A percentile compares a stretch with the other conserved stretches of the same genome.
phyloP scores from a whole-genome alignment of 163 green algal genomes.

The Chlorella variabilis region DNA sequence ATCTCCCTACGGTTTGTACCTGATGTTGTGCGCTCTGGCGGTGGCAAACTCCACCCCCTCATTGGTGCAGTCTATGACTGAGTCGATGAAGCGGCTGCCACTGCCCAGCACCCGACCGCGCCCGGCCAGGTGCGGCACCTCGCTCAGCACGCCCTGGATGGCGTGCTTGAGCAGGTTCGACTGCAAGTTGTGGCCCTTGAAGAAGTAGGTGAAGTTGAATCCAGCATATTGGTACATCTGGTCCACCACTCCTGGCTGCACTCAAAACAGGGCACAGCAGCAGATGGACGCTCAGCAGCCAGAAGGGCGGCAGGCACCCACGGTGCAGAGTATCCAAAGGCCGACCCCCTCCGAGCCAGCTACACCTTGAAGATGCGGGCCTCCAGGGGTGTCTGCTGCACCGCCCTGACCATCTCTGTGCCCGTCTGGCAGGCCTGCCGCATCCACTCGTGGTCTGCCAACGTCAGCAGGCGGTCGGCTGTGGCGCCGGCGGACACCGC shows the following conservation, averaged over 20 bases:
- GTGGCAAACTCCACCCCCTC: neutral
- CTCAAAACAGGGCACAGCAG: neutral
- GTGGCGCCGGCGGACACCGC: no score
- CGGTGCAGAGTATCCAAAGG: no score
- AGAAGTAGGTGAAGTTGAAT: conserved; percentile 5
- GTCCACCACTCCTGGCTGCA: neutral
- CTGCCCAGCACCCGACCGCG: neutral
- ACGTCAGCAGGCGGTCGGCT: no score
- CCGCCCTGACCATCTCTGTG: neutral
- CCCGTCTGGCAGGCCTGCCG: neutral
- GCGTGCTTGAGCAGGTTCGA: neutral
- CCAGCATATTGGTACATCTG: neutral
- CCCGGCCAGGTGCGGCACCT: conserved; percentile 6
- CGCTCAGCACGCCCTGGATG: neutral
- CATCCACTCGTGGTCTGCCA: neutral
- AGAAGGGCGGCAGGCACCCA: neutral
- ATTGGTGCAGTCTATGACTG: neutral
- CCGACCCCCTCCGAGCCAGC: no score
- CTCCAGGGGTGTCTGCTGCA: neutral
- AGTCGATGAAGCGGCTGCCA: neutral
- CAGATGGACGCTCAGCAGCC: neutral
- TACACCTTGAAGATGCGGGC: neutral
- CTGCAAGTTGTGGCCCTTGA: neutral
- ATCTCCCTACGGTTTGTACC: no score
- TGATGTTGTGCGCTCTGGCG: neutral